These are phyloP conservation scores for Colletotrichum sp. DNA, from an alignment of 2,329 filamentous ascomycete genomes.

Conservation along the genomic window DNA sequence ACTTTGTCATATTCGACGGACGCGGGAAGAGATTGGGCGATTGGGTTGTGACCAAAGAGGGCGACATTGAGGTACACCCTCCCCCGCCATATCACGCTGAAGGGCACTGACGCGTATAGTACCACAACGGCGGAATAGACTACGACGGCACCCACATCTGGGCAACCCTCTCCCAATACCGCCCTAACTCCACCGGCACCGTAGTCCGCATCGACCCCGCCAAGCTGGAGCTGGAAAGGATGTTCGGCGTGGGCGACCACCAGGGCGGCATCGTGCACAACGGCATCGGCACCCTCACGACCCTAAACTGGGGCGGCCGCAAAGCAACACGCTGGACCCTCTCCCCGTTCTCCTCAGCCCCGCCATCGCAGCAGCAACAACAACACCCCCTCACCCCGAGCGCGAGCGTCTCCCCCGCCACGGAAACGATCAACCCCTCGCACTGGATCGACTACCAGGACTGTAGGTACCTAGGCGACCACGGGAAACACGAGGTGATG, in stretches of 20 bases:
- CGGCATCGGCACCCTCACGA: conserved; percentile 31
- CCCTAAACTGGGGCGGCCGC: conserved; percentile 52
- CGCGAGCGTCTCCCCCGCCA: conserved; percentile 16
- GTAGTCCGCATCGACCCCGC: conserved; percentile 42
- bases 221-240: conserved; percentile 34
- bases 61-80: conserved; percentile 16
- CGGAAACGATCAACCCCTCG: conserved; percentile 39
- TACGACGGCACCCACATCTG: conserved; percentile 52
- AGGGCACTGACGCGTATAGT: conserved; percentile 27
- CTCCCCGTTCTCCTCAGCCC: not conserved
- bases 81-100: too few species aligned
- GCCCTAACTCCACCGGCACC: conserved; percentile 50
- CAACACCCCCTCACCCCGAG: not conserved
- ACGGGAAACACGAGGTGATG: conserved; percentile 35
- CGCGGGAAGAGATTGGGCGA: conserved; percentile 47
- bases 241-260: conserved; percentile 45
- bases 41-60: conserved; percentile 43
- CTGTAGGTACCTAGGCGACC: conserved; percentile 53
- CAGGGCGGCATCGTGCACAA: conserved; percentile 53
- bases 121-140: conserved; percentile 54
- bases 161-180: conserved; percentile 50
- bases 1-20: conserved; percentile 49
- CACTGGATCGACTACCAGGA: conserved; percentile 56
- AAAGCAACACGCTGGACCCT: conserved; percentile 43
- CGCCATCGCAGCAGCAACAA: not conserved